Conservation (phyloP, 2,329 filamentous ascomycete species). For the Fusarium protoensiforme region DNA sequence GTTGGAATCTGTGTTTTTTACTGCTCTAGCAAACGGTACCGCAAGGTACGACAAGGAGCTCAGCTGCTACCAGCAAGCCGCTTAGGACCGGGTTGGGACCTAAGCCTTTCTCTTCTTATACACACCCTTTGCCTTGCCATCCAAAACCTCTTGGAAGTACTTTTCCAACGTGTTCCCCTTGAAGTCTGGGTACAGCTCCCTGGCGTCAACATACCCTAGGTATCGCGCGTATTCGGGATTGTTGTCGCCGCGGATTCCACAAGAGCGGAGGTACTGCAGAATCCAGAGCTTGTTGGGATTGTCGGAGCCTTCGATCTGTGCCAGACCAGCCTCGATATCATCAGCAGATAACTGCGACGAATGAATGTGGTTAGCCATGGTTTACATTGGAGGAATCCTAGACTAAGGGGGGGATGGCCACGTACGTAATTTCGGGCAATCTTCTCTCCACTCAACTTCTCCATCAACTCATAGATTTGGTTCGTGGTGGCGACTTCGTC, state of each 20-base stretch:
- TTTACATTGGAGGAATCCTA: too few species aligned
- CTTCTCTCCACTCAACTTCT: constrained; percentile 60
- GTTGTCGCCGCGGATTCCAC: constrained; percentile 63
- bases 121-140: neutral
- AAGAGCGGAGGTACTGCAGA: constrained; percentile 54
- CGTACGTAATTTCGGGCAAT: constrained; percentile 35
- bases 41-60: too few species aligned
- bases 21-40: too few species aligned
- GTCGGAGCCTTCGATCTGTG: neutral
- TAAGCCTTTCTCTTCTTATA: too few species aligned
- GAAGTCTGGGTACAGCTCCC: constrained; percentile 65
- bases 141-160: neutral
- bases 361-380: too few species aligned
- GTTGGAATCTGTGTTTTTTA: too few species aligned
- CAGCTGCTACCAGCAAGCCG: too few species aligned
- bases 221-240: constrained; percentile 63
- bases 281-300: neutral
- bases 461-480: constrained; percentile 57
- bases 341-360: too few species aligned
- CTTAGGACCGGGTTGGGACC: too few species aligned
- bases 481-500: constrained; percentile 57
- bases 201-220: constrained; percentile 62
- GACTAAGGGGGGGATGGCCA: too few species aligned
- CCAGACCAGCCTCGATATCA: too few species aligned
- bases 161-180: constrained; percentile 16